Evolutionary conservation across 2,329 filamentous ascomycete species (phyloP), one percentile per base, ranked within the genome.

Genomic region (Fusarium sp.): DNA sequence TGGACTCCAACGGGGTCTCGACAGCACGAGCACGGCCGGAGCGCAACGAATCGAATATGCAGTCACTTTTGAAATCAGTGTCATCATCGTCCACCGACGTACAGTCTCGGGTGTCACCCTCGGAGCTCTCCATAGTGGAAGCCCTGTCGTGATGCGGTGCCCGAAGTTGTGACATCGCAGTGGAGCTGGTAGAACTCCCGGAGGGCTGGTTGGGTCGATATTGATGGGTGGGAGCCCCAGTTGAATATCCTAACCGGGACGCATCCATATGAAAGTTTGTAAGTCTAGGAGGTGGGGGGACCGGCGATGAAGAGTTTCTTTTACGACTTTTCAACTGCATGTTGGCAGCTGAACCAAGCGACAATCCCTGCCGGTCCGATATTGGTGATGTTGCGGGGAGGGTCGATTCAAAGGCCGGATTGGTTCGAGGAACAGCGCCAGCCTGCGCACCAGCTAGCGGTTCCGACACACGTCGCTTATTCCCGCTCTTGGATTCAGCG

Each of bases 11-110:
- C 18, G 92, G 91, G 29, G 91, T 91, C 76, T 93, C 89, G 48
- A 89, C 86, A 34, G 88, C 87, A 64, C 90, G 88, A 57, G 87
- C 85, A 67, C 90, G 91, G 66, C 87, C 86, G 12, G 91, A 93
- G 56, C 91, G 90, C 71, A 94, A 81, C 30, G 92, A 94, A 81
- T 94, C 92, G 79, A 90, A 94, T 59, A 92, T 85, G 20, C 89
- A 92, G 74, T 94, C 92, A 77, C 91, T 94, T 80, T 90, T 91
- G 75, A 91, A 89, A 77, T 94, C 92, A n/a, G 89, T 90, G 74
- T 94, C 92, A 74, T 93, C 91, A 58, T 94, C 92, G 61, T 94
- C 92, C 24, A 87, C 87, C 13, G 89, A 93, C n/a, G 81, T 83
- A 71, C 90, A 86, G 48, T 86, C 88, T 71, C 88, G 87, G 66